Conservation (phyloP, 495 filamentous ascomycete species). For the Xylaria acuta region DNA sequence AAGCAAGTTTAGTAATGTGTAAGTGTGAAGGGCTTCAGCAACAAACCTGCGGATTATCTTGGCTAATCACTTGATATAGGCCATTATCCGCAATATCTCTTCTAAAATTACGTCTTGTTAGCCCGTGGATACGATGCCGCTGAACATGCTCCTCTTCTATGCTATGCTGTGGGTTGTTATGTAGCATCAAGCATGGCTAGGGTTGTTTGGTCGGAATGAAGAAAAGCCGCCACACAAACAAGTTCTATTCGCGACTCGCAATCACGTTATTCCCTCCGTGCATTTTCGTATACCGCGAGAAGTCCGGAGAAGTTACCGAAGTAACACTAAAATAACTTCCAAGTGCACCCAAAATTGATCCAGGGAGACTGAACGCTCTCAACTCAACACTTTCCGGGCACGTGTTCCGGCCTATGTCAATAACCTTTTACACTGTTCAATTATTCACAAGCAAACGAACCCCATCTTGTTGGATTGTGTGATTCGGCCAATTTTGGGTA, state of each 20-base stretch:
- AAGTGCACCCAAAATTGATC: background rate
- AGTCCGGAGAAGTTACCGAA: conserved; percentile 4
- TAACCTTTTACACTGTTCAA: background rate
- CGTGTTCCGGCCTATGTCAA: background rate
- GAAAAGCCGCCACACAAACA: background rate
- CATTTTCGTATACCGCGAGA: background rate
- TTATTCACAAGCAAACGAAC: conserved; percentile 8
- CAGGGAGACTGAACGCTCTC: background rate
- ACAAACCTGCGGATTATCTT: background rate
- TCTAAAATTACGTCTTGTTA: background rate
- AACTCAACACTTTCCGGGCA: background rate
- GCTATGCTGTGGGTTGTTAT: background rate
- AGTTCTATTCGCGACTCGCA: background rate
- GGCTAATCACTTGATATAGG: background rate
- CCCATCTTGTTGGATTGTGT: conserved; percentile 7
- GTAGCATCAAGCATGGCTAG: background rate
- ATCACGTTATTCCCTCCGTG: background rate
- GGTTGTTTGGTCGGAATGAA: background rate
- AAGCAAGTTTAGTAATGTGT: conserved; percentile 2
- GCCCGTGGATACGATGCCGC: background rate
- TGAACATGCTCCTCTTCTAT: background rate
- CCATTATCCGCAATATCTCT: background rate
- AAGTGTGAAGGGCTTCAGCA: background rate
- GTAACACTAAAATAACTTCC: background rate
- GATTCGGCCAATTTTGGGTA: conserved; percentile 14